These are phyloP conservation scores for Sclerotinia glacialis DNA, from an alignment of 2,329 filamentous ascomycete genomes.

Conservation along the genomic window DNA sequence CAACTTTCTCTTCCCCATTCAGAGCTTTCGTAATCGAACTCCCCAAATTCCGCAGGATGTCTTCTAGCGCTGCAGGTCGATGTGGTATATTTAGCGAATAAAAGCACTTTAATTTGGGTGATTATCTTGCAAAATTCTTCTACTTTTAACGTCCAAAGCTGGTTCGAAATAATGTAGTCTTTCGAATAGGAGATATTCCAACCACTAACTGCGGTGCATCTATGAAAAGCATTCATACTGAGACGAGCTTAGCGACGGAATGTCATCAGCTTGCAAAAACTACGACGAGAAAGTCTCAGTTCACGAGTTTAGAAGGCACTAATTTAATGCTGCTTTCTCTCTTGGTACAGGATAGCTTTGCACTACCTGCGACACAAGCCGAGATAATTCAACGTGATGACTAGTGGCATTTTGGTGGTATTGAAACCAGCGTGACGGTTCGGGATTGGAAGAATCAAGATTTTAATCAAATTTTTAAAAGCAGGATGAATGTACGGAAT, in stretches of 20 bases:
- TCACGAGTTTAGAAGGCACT: not conserved
- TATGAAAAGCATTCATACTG: not conserved
- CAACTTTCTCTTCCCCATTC: not conserved
- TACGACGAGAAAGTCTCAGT: too few relatives aligned
- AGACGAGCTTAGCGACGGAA: not conserved
- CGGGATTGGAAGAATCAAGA: not conserved
- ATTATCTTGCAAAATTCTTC: not conserved
- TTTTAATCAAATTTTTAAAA: too few relatives aligned
- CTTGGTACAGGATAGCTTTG: not conserved
- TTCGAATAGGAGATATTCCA: not conserved
- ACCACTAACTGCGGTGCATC: not conserved
- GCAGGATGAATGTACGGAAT: conserved; percentile 50
- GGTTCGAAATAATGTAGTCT: not conserved
- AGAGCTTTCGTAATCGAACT: not conserved
- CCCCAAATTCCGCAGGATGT: not conserved
- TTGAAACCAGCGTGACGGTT: not conserved
- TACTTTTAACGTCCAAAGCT: not conserved
- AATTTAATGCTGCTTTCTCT: not conserved
- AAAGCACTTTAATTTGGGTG: not conserved
- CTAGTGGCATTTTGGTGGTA: not conserved
- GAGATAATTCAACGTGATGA: not conserved
- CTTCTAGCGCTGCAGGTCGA: not conserved
- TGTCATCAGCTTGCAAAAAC: not conserved
- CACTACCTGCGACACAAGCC: not conserved
- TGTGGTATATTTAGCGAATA: not conserved